phyloP scores from a whole-genome alignment of 768 basidiomycete species.

The Serendipita sp. region DNA sequence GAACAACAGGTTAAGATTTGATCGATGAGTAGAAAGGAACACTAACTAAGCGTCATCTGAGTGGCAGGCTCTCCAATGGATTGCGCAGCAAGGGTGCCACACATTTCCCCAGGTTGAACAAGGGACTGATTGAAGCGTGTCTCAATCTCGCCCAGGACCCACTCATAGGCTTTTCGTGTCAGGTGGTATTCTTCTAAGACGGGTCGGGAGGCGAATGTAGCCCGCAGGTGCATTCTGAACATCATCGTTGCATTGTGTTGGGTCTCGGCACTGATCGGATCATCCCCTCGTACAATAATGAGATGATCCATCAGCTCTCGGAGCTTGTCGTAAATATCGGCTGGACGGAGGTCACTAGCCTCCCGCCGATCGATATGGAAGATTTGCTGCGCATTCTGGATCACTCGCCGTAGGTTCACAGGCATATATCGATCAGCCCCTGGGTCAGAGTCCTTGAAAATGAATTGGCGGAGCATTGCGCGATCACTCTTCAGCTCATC shows the following conservation, averaged over 20 bases:
- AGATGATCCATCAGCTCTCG: constrained; percentile 59
- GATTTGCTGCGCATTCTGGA: constrained; percentile 89
- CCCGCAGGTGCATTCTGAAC: constrained; percentile 86
- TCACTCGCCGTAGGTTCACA: constrained; percentile 87
- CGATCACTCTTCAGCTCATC: constrained; percentile 54
- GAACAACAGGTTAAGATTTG: not conserved
- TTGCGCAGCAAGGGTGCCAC: constrained; percentile 92
- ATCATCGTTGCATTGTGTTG: constrained; percentile 81
- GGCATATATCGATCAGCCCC: constrained; percentile 71
- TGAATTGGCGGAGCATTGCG: constrained; percentile 55
- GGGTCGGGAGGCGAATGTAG: constrained; percentile 70
- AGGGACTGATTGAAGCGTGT: constrained; percentile 88
- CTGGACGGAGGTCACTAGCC: constrained; percentile 80
- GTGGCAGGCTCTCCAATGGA: constrained; percentile 99
- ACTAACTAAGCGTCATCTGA: constrained; percentile 78
- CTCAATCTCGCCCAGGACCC: constrained; percentile 93
- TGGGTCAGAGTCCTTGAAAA: constrained; percentile 65
- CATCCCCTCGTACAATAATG: constrained; percentile 75
- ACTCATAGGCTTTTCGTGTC: constrained; percentile 88
- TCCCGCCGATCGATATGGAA: constrained; percentile 94
- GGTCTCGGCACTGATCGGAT: constrained; percentile 53
- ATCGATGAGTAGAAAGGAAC: not conserved
- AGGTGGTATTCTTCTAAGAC: constrained; percentile 81
- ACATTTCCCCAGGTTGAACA: constrained; percentile 96
- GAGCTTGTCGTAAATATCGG: constrained; percentile 69